These are phyloP conservation scores for Pontederia paniculata DNA, from an alignment of 176 grass and related monocot species.

Conservation along the genomic window DNA sequence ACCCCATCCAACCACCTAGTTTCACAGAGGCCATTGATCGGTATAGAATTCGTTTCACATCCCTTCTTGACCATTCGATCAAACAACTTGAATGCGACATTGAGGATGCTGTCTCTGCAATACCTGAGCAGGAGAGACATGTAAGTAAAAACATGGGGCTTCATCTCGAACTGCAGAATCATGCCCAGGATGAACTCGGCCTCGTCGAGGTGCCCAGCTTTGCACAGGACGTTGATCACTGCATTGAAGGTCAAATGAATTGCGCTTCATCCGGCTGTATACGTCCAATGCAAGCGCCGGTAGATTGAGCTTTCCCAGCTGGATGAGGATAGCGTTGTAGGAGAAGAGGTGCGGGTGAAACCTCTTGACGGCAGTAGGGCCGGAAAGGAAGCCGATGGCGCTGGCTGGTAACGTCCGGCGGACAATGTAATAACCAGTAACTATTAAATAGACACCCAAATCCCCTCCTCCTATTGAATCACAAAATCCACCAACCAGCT, in stretches of 20 bases:
- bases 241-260: slow-evolving; percentile 31
- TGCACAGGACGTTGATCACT: slow-evolving; percentile 32
- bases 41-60: slow-evolving; percentile 37
- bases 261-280: slow-evolving; percentile 24
- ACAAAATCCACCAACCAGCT: too few species aligned
- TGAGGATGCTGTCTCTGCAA: slow-evolving; percentile 31
- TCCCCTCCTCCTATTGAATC: too few species aligned
- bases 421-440: too few species aligned
- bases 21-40: slow-evolving; percentile 24
- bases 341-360: slow-evolving; percentile 19
- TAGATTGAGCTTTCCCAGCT: slow-evolving; percentile 26
- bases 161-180: slow-evolving; percentile 27
- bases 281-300: slow-evolving; percentile 17
- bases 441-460: too few species aligned
- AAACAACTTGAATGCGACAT: slow-evolving; percentile 38
- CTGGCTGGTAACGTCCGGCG: too few species aligned
- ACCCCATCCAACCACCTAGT: slow-evolving; percentile 26
- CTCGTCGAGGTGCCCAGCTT: slow-evolving; percentile 31
- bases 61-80: slow-evolving; percentile 25
- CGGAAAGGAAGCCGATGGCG: slow-evolving; percentile 21
- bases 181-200: slow-evolving; percentile 31
- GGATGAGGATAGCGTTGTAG: slow-evolving; percentile 29
- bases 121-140: slow-evolving; percentile 44
- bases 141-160: slow-evolving; percentile 34
- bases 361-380: not conserved